Conservation (phyloP, 805 yeast genomes). For the Nadsonia fulvescens region DNA sequence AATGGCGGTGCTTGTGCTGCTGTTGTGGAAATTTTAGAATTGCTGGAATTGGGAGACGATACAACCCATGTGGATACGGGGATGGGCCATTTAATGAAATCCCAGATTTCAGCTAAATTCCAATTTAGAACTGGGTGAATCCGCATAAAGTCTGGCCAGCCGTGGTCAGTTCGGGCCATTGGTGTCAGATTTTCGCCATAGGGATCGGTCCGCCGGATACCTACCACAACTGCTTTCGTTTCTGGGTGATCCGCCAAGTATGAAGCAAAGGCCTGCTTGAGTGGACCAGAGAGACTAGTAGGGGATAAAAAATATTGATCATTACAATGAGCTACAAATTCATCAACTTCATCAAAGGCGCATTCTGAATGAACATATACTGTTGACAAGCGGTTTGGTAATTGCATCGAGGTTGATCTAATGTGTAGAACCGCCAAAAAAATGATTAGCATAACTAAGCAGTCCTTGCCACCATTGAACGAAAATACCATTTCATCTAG, state of each 20-base stretch:
- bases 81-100: too few species aligned
- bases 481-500: constrained; percentile 37
- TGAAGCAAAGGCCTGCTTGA: constrained; percentile 52
- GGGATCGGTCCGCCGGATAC: constrained; percentile 80
- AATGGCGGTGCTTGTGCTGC: too few species aligned
- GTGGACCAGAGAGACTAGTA: constrained; percentile 20
- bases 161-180: constrained; percentile 64
- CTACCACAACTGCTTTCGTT: constrained; percentile 66
- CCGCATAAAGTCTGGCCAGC: constrained; percentile 80
- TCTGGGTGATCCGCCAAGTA: constrained; percentile 36
- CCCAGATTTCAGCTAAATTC: constrained; percentile 74
- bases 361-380: constrained; percentile 63
- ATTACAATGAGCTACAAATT: constrained; percentile 42
- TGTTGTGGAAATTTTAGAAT: too few species aligned
- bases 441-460: constrained; percentile 69
- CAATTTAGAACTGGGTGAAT: constrained; percentile 82
- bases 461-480: constrained; percentile 94
- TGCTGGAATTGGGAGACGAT: too few species aligned
- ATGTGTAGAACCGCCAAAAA: constrained; percentile 37
- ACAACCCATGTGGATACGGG: too few species aligned
- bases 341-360: constrained; percentile 53
- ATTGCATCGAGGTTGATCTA: too few species aligned
- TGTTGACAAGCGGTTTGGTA: too few species aligned
- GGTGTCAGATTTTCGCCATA: constrained; percentile 40
- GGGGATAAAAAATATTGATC: constrained; percentile 35